Evolutionary conservation across 768 basidiomycete species (phyloP).

Genomic region (Russula foetens): DNA sequence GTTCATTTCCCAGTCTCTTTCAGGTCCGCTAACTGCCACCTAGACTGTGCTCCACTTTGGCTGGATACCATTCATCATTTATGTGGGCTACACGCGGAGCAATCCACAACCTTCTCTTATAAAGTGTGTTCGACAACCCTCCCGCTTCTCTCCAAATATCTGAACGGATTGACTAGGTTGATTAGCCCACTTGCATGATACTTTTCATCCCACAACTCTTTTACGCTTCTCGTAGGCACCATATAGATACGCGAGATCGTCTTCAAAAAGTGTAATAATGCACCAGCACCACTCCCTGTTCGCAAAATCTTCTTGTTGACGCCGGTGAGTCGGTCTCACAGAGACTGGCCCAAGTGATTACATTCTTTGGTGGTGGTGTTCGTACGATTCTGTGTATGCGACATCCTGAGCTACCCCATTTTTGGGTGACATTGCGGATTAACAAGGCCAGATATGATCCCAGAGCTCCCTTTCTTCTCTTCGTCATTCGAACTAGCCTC

Average conservation of each 20-base stretch:
- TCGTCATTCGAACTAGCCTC: neutral
- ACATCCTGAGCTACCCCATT: slow-evolving; percentile 31
- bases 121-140: slow-evolving; percentile 54
- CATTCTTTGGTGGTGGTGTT: slow-evolving; percentile 18
- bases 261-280: slow-evolving; percentile 15
- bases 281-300: neutral
- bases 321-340: slow-evolving; percentile 1
- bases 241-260: slow-evolving; percentile 15
- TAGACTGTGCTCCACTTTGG: slow-evolving; percentile 89
- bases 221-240: neutral
- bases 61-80: slow-evolving; percentile 96
- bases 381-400: slow-evolving; percentile 42
- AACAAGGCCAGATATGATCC: slow-evolving; percentile 87
- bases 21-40: slow-evolving; percentile 2
- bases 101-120: slow-evolving; percentile 93
- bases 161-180: slow-evolving; percentile 42
- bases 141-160: neutral
- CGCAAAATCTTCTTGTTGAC: neutral
- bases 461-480: neutral
- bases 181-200: slow-evolving; percentile 87
- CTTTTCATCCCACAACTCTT: slow-evolving; percentile 26
- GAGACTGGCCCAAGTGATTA: slow-evolving; percentile 16
- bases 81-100: slow-evolving; percentile 87
- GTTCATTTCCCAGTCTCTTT: slow-evolving; percentile 24
- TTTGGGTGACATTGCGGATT: slow-evolving; percentile 44